Evolutionary conservation across 2,329 filamentous ascomycete species (phyloP), one percentile per base, ranked within the genome.

Genomic region (Diaporthe amygdali): DNA sequence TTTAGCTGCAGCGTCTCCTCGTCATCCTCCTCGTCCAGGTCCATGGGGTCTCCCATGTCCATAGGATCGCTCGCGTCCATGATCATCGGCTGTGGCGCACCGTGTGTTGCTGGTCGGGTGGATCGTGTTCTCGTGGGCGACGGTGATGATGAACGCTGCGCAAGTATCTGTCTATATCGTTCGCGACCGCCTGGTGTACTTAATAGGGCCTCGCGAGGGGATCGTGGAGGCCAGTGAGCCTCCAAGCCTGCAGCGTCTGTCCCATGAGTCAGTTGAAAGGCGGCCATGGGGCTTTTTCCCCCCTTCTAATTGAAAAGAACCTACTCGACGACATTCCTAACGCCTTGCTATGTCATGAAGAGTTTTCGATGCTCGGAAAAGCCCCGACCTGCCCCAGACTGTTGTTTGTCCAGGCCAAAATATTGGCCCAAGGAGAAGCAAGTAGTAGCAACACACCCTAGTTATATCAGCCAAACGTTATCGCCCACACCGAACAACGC

Each of bases 1-100:
- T 97, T 92, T 73, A 99, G 84, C 78, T 97, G 90, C 41, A 98
- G 83, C 1, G 91, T 97, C 84, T 98, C 95, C 80, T 98, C 96
- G 76, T 97, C 95, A 8, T 97, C 93, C 5, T 94, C 92, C 0
- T 92, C 79, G 74, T 82, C 82, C 59, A 80, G 75, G 51, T 79
- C 81, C 49, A 75, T 79, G 52, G 78, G 70, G 2, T 67, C 74
- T 14, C 63, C 72, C 27, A 51, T 46, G 12, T 44, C 41, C 70
- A 34, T 69, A 30, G 46, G 44, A 27, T 64, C 59, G 59, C 49
- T 73, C 20, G 63, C 25, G 15, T 74, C 72, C 9, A 66, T 72
- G 30, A 72, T 74, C 17, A 75, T 74, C 32, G 76, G 71, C 27
- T 74, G 75, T 17, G 76, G 39, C 25, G 73, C 71, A 0, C 73